Base-by-base conservation (phyloP, 202 grass and related monocot species). In the Setaria italica region DNA sequence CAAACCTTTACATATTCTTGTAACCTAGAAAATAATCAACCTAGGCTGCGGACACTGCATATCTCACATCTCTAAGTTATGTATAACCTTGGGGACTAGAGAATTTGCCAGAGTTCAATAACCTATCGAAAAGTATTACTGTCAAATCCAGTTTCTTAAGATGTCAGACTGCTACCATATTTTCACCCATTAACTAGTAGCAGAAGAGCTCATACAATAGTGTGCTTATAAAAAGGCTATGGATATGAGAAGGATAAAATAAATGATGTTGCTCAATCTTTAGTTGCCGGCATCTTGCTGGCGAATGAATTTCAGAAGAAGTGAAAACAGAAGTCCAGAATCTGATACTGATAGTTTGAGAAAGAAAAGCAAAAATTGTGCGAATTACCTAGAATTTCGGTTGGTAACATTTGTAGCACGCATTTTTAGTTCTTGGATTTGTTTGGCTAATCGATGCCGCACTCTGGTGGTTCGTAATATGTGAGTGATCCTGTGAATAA, bases 361-460 rank as follows among this genome's bases (percentile, higher is more conserved):
- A 54, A 58, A 57, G 11, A 81, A 14, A 14, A 47, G 30, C 12
- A 17, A 60, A 70, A 29, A 43, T 32, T 2, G 48, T 5, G 15
- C 1, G n/a, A 34, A 7, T 76, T 85, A 89, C 83, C 72, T 86
- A 41, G 72, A 78, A 63, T 90, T 89, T 56, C 65, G 88, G 29
- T 77, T 13, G 1, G 55, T 82, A 34, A 71, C 54, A 89, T n/a
- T 39, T 49, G 39, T 56, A 86, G 83, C 7, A 6, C 65, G 72
- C 1, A 3, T 13, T 82, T 82, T 82, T 15, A 86, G 78, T 50
- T 90, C 48, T 41, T 86, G 78, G 19, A 90, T 90, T 78, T 86
- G 37, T 82, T 66, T 86, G 6, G 65, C 88, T 30, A 89, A 48
- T 55, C 14, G 29, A 57, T 49, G 78, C 35, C 64, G 72, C 35